These are phyloP conservation scores for Myriosclerotinia scirpicola DNA, from an alignment of 2,329 filamentous ascomycete species.

Conservation along the genomic window DNA sequence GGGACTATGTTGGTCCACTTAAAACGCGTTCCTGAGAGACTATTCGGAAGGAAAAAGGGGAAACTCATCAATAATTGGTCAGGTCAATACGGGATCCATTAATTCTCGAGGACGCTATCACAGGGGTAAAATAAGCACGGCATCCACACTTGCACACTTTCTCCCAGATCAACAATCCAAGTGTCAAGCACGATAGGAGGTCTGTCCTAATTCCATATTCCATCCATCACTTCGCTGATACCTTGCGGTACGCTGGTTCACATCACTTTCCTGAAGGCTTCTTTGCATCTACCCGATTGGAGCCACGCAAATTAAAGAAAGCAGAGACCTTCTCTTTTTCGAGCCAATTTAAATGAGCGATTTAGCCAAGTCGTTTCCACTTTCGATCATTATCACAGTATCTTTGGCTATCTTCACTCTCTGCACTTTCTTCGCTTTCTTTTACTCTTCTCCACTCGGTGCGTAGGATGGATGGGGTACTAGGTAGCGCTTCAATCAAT, in stretches of 20 bases:
- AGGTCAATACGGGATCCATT: conserved; percentile 9
- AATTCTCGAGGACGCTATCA: conserved; percentile 17
- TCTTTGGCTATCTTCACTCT: too few relatives aligned
- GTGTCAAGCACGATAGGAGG: conserved; percentile 19
- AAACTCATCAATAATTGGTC: conserved; percentile 26
- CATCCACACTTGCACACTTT: conserved; percentile 4
- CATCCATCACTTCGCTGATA: neutral
- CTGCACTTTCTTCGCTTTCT: too few relatives aligned
- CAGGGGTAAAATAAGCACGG: conserved; percentile 25
- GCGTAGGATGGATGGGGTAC: too few relatives aligned
- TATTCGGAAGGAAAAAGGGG: conserved; percentile 2
- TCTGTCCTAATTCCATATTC: neutral
- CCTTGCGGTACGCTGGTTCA: neutral
- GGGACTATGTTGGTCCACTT: conserved; percentile 28
- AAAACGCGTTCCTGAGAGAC: conserved; percentile 33
- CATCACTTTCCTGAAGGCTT: neutral
- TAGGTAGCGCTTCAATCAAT: too few relatives aligned
- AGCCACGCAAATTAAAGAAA: conserved; percentile 8
- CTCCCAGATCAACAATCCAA: conserved; percentile 22
- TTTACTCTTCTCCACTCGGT: too few relatives aligned
- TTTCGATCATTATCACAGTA: neutral
- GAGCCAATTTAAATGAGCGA: too few relatives aligned
- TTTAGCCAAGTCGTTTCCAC: neutral
- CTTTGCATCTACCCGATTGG: conserved; percentile 4
- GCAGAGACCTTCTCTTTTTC: neutral